These are phyloP conservation scores for Cardiospermum halicacabum DNA, from an alignment of 345 rosid species.

Conservation along the genomic window DNA sequence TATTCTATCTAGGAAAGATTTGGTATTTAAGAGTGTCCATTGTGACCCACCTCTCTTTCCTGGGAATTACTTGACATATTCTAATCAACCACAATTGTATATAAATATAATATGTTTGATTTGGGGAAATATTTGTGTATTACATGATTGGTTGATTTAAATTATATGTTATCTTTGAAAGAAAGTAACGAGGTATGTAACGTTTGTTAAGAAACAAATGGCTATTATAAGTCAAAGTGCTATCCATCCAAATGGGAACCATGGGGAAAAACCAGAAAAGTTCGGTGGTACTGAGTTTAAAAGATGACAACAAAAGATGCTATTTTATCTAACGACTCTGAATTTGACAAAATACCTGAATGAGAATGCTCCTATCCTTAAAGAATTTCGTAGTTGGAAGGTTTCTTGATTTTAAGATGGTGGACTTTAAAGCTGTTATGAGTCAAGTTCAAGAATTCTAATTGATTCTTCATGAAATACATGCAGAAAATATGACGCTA, in stretches of 20 bases:
- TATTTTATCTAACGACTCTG: not conserved
- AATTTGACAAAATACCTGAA: constrained; percentile 5
- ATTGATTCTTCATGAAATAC: not conserved
- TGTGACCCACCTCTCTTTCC: no score
- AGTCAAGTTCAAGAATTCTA: not conserved
- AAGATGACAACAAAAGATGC: constrained; percentile 14
- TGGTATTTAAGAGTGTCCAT: no score
- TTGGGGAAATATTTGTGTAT: no score
- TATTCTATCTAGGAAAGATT: no score
- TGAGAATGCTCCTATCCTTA: not conserved
- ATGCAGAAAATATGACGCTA: not conserved
- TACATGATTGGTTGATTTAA: no score
- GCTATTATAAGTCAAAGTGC: no score
- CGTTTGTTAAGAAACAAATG: no score
- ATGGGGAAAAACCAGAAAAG: not conserved
- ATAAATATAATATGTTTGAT: no score
- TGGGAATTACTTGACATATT: no score
- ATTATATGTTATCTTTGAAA: no score
- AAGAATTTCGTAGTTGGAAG: not conserved
- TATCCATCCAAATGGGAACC: not conserved
- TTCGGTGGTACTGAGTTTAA: not conserved
- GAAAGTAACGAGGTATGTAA: no score
- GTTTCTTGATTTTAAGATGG: not conserved
- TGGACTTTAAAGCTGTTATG: not conserved
- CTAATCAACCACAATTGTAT: no score